These are phyloP conservation scores for Penicillium hesseltinei DNA, from an alignment of 2,329 filamentous ascomycete genomes.

Conservation along the genomic window DNA sequence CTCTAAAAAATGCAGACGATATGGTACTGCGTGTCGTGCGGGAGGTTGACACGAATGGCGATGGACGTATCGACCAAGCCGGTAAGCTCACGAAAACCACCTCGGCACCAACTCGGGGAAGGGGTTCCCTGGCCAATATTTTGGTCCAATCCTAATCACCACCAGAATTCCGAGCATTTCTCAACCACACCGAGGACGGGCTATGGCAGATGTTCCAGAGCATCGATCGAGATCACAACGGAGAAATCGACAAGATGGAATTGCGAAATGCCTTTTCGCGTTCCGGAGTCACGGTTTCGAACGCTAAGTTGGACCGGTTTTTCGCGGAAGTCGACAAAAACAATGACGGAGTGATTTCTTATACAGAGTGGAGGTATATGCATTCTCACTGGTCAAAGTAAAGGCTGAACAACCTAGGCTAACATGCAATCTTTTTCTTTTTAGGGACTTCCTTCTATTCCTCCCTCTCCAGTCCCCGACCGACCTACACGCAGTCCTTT, in stretches of 20 bases:
- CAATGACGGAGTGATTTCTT: conserved; percentile 80
- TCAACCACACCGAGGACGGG: conserved; percentile 81
- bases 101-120: conserved; percentile 9
- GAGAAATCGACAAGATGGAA: conserved; percentile 82
- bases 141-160: conserved; percentile 23
- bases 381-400: conserved; percentile 6
- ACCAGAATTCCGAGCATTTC: conserved; percentile 84
- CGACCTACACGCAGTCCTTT: conserved; percentile 76
- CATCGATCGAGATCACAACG: conserved; percentile 83
- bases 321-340: conserved; percentile 88
- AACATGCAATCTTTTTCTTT: conserved; percentile 1
- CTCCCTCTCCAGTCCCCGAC: conserved; percentile 62
- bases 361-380: conserved; percentile 93
- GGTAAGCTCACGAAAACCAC: conserved; percentile 54
- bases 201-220: conserved; percentile 76
- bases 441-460: conserved; percentile 89
- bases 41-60: conserved; percentile 79
- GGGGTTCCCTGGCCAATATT: conserved; percentile 17
- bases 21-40: conserved; percentile 78
- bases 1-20: conserved; percentile 85
- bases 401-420: conserved; percentile 7
- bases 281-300: conserved; percentile 76
- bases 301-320: conserved; percentile 75
- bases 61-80: conserved; percentile 87
- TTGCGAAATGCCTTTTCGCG: conserved; percentile 73